phyloP scores from a whole-genome alignment of 441 rosid genomes.

The Geranium incanum region DNA sequence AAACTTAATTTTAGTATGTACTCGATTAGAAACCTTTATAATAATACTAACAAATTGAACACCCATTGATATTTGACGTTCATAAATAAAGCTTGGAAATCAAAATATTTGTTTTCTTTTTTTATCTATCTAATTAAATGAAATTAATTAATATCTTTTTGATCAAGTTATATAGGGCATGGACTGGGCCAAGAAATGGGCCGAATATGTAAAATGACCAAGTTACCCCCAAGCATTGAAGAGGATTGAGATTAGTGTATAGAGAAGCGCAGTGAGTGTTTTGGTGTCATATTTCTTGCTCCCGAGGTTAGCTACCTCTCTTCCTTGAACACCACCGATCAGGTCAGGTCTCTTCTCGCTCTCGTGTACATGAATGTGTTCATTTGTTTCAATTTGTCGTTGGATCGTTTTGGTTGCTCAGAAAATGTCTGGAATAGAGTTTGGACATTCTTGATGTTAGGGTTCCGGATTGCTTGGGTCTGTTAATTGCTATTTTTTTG shows the following conservation, averaged over 20 bases:
- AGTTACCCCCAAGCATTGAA: neutral
- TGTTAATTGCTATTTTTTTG: neutral
- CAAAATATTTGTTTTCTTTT: neutral
- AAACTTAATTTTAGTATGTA: no score
- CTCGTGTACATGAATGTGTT: neutral
- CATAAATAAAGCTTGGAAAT: neutral
- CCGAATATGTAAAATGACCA: neutral
- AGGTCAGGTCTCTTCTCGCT: neutral
- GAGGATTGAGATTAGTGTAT: neutral
- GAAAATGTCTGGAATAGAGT: neutral
- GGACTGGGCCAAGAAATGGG: neutral
- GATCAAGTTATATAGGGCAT: neutral
- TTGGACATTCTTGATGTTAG: neutral
- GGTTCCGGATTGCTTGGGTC: neutral
- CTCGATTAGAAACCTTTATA: no score
- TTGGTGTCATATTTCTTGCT: neutral
- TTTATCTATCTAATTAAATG: neutral
- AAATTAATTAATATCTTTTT: neutral
- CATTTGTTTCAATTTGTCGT: neutral
- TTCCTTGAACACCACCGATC: neutral
- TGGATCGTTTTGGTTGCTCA: neutral
- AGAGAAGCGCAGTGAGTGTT: neutral
- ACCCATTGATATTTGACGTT: neutral
- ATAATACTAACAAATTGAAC: neutral
- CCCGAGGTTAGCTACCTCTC: neutral